Base-by-base conservation (phyloP, 331 rosid species). In the Pyrus hybrid region DNA sequence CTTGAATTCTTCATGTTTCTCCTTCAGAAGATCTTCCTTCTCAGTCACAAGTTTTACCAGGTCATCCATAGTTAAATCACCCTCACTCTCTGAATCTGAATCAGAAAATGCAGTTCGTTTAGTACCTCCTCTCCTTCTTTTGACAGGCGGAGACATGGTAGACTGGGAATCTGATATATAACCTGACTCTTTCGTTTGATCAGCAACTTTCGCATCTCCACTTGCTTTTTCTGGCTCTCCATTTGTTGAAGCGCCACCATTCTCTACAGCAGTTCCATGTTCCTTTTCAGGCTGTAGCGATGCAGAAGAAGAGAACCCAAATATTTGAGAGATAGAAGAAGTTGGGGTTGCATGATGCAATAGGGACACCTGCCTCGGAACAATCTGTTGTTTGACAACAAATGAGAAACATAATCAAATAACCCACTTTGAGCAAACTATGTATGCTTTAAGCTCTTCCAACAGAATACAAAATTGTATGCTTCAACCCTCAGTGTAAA, bases 1-100 rank as follows among this genome's bases (percentile, higher is more conserved):
- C 86, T 85, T 92, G 51, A 92, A 83, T 76, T 95, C 99, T 56
- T 89, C 80, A 29, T 95, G 90, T 84, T 92, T 95, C 80, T 70
- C 71, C 82, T 86, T 87, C 85, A 95, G 72, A 80, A 90, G 97
- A 26, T 82, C 88, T 74, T 88, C 96, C 89, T 88, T 95, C 84
- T 95, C 97, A 5, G 75, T 71, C 72, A 82, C 85, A 67, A 92
- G 93, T 77, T 87, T 90, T 77, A 89, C 83, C 85, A 92, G 83
- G 74, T 95, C 93, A 63, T 91, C 93, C 69, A 82, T 77, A 68
- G 93, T 79, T 67, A 88, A 85, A 57, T 85, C 84, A 64, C 79
- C 86, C 49, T 82, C 84, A 14, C 81, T 68, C 78, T 88, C 97
- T 10, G 80, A 72, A 86, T 88, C 97, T 77, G 96, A 90, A 90